phyloP scores from a whole-genome alignment of 73 alveolate species.

The Tetrahymena thermophila region DNA sequence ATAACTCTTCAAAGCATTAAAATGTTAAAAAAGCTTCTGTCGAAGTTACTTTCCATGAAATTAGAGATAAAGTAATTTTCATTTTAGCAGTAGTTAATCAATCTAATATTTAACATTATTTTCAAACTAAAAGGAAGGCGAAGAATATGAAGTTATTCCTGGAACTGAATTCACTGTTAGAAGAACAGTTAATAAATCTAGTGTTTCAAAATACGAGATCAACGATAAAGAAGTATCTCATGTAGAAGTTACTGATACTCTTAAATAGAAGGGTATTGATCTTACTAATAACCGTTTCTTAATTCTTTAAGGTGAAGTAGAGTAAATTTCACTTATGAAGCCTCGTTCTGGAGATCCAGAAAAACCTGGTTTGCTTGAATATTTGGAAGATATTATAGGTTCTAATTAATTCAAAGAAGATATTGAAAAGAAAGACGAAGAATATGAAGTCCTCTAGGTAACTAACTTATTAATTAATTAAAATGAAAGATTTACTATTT shows the following conservation, averaged over 20 bases:
- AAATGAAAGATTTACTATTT: not conserved
- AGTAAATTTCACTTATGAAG: slow-evolving; percentile 87
- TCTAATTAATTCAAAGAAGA: slow-evolving; percentile 66
- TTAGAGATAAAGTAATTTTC: slow-evolving; percentile 44
- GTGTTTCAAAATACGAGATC: slow-evolving; percentile 55
- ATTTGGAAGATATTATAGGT: slow-evolving; percentile 89
- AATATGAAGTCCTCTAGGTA: slow-evolving; percentile 59
- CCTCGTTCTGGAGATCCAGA: slow-evolving; percentile 76
- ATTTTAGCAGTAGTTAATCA: not conserved
- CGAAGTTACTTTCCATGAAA: slow-evolving; percentile 72
- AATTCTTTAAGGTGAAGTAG: slow-evolving; percentile 91
- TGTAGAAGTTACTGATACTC: slow-evolving; percentile 63
- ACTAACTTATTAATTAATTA: not conserved
- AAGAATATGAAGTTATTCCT: slow-evolving; percentile 52
- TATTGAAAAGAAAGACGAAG: slow-evolving; percentile 64
- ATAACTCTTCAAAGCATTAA: slow-evolving; percentile 43
- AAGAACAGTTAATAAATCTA: slow-evolving; percentile 56
- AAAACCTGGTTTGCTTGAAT: slow-evolving; percentile 81
- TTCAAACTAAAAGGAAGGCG: slow-evolving; percentile 22
- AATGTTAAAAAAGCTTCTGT: slow-evolving; percentile 60
- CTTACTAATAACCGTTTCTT: slow-evolving; percentile 81
- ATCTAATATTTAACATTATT: slow-evolving; percentile 5
- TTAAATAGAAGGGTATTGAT: slow-evolving; percentile 78
- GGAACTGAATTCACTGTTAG: slow-evolving; percentile 68
- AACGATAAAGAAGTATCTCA: slow-evolving; percentile 58